Evolutionary conservation across 2,329 filamentous ascomycete species (phyloP).

Genomic region (Nemania sp.): DNA sequence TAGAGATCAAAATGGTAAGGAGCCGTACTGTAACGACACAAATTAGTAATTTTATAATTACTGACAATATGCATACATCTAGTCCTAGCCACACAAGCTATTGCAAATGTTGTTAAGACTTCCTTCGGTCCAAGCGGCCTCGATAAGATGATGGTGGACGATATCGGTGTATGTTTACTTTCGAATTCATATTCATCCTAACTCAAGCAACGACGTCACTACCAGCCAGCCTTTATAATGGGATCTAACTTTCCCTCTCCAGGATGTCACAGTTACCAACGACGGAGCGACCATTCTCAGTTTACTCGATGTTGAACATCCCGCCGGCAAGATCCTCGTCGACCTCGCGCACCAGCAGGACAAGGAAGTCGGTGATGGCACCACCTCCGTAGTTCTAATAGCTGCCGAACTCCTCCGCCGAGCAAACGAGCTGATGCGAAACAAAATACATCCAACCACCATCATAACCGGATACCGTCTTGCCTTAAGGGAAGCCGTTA

Average conservation of each 20-base stretch:
- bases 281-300: slow-evolving; percentile 97
- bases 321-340: slow-evolving; percentile 97
- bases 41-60: slow-evolving; percentile 2
- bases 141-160: slow-evolving; percentile 99
- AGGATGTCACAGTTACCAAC: slow-evolving; percentile 99
- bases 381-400: slow-evolving; percentile 97
- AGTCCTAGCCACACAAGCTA: slow-evolving; percentile 96
- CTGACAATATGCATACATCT: slow-evolving; percentile 48
- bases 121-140: slow-evolving; percentile 97
- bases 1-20: slow-evolving; percentile 91
- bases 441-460: slow-evolving; percentile 98
- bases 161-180: slow-evolving; percentile 81
- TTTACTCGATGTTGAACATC: slow-evolving; percentile 96
- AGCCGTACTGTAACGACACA: slow-evolving; percentile 34
- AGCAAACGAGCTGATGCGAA: slow-evolving; percentile 99
- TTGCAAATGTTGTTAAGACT: slow-evolving; percentile 98
- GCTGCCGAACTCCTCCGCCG: slow-evolving; percentile 93
- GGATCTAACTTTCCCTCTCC: slow-evolving; percentile 41
- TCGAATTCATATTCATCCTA: neutral
- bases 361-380: slow-evolving; percentile 98
- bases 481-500: slow-evolving; percentile 93
- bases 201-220: neutral
- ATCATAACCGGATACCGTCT: slow-evolving; percentile 99
- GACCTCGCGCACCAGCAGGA: slow-evolving; percentile 98
- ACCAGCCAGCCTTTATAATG: slow-evolving; percentile 14